Base-by-base conservation (phyloP, 2,329 filamentous ascomycete species). In the Hypoxylon sp. region DNA sequence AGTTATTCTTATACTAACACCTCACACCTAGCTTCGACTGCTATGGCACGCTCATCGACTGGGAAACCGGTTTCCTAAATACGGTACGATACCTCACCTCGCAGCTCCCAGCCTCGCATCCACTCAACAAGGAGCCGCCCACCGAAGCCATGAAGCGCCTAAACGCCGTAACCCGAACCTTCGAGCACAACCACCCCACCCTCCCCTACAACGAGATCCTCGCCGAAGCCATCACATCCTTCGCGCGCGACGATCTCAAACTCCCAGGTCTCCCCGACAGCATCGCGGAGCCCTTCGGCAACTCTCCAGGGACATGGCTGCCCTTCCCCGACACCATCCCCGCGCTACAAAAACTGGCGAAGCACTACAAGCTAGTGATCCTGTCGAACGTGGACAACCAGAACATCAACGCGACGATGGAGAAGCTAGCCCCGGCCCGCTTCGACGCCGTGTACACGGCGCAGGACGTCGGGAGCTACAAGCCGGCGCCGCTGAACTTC, bases 21-120 rank as follows among this genome's bases (percentile, higher is more conserved):
- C n/a, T 3, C n/a, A 10, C 10, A 10, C 38, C 28, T 53, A 89
- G 88, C 74, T 93, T 94, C 79, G 92, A 95, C 79, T 89, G 91
- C 81, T 94, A 92, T 78, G 91, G 92, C 77, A 95, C 92, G 0
- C 85, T 94, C 2, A 87, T 94, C 66, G 91, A 94, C 82, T 93
- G 91, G 91, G 90, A 93, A 77, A 77, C 81, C n/a, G 91, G 91
- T 64, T 85, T 93, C 62, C 78, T 85, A 56, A 70, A 78, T 2
- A 83, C 85, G 2, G 82, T 93, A 1, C 73, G 78, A 23, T 83
- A 86, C 0, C 74, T 87, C 11, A 79, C 87, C 34, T 75, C 83
- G 6, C 70, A 75, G 25, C 71, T 76, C 1, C 72, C 75, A 0
- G 28, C 77, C 2, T 67, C 75, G 5, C 79, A 84, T 70, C 75